phyloP scores from a whole-genome alignment of 805 yeast genomes.

The Cyberlindnera misumaiensis region DNA sequence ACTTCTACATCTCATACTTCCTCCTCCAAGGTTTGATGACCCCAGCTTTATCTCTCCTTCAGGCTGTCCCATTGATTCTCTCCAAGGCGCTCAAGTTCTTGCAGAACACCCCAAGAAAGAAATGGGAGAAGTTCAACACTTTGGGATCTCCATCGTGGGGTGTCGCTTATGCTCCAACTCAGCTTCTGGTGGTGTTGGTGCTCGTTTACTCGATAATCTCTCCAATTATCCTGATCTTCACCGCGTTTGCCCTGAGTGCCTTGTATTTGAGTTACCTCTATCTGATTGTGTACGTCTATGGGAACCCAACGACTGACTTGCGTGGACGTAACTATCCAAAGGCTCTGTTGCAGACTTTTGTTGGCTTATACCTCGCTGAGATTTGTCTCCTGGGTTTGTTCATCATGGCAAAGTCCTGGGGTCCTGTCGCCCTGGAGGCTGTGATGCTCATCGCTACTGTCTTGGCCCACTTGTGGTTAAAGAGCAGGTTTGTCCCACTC shows the following conservation, averaged over 20 bases:
- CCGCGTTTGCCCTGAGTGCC: constrained; percentile 50
- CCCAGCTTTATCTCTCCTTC: constrained; percentile 72
- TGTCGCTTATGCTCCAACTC: constrained; percentile 69
- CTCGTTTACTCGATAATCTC: constrained; percentile 74
- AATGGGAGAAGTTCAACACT: constrained; percentile 70
- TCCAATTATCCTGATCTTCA: constrained; percentile 63
- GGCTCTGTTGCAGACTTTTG: constrained; percentile 66
- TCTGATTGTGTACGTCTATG: constrained; percentile 55
- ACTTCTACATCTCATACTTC: constrained; percentile 81
- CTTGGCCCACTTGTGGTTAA: constrained; percentile 49
- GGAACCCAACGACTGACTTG: constrained; percentile 43
- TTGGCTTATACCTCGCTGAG: constrained; percentile 66
- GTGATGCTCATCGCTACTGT: constrained; percentile 54
- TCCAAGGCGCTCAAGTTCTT: constrained; percentile 68
- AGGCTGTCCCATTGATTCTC: constrained; percentile 64
- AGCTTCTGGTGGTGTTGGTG: constrained; percentile 66
- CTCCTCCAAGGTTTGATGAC: constrained; percentile 74
- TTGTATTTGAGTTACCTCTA: constrained; percentile 58
- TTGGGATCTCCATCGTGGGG: constrained; percentile 76
- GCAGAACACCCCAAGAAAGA: constrained; percentile 86
- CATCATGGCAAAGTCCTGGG: constrained; percentile 76
- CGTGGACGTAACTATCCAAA: constrained; percentile 71
- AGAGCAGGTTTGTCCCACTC: constrained; percentile 53
- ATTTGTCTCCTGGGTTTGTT: constrained; percentile 64
- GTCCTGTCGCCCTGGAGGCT: constrained; percentile 63